These are phyloP conservation scores for Ganoderma sp. DNA, from an alignment of 1,284 basidiomycete genomes.

Conservation along the genomic window DNA sequence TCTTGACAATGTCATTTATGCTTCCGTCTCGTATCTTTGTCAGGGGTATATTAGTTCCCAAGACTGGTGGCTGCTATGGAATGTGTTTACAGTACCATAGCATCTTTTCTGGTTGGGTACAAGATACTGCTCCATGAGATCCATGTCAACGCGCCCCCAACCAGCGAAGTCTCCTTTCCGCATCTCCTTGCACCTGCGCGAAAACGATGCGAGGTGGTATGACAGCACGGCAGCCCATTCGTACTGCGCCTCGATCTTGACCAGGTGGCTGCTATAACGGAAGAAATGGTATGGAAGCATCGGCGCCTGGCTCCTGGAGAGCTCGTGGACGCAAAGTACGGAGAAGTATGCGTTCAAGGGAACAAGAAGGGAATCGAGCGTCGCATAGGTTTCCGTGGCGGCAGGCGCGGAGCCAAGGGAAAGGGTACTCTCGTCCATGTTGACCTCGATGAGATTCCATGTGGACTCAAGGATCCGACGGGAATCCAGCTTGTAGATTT, in stretches of 20 bases:
- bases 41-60: slow-evolving; percentile 30
- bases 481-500: slow-evolving; percentile 45
- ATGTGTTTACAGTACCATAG: slow-evolving; percentile 32
- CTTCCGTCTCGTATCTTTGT: slow-evolving; percentile 27
- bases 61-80: slow-evolving; percentile 21
- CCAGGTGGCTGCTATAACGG: slow-evolving; percentile 41
- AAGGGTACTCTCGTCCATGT: slow-evolving; percentile 38
- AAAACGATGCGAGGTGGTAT: slow-evolving; percentile 44
- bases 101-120: slow-evolving; percentile 38
- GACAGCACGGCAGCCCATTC: slow-evolving; percentile 43
- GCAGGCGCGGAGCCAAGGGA: slow-evolving; percentile 35
- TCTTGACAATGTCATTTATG: slow-evolving; percentile 20
- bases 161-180: slow-evolving; percentile 39
- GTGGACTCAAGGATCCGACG: slow-evolving; percentile 40
- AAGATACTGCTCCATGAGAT: slow-evolving; percentile 43
- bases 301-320: slow-evolving; percentile 37
- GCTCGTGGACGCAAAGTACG: slow-evolving; percentile 40
- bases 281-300: slow-evolving; percentile 41
- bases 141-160: slow-evolving; percentile 42
- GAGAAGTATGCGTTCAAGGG: slow-evolving; percentile 45
- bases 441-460: slow-evolving; percentile 40
- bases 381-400: slow-evolving; percentile 40
- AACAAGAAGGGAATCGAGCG: slow-evolving; percentile 43
- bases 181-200: slow-evolving; percentile 43
- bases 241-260: slow-evolving; percentile 41